Evolutionary conservation across 2,329 filamentous ascomycete species (phyloP), one percentile per base, ranked within the genome.

Genomic region (Xylariaceae sp.): DNA sequence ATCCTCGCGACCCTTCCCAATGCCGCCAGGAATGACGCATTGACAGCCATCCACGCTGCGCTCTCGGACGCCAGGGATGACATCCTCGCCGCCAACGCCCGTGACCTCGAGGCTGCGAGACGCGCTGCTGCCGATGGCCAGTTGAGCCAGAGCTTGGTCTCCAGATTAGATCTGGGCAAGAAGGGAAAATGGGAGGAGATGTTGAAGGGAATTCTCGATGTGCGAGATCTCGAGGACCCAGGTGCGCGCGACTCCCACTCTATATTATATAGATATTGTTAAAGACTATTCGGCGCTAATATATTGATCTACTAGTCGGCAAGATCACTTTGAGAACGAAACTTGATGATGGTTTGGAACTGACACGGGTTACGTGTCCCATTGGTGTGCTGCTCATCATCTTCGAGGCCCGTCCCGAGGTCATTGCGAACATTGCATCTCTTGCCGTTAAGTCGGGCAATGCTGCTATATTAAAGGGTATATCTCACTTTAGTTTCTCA

Each of bases 301-400:
- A 7, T 11, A 34, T 8, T 6, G 6, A n/a, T 34, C 15, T 51
- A 34, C 1, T 51, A 91, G 90, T 97, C 69, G 93, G 93, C 69
- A 88, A 88, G 71, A 81, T 94, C 56, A 92, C 90, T 47, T 79
- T 96, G 70, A 86, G 88, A 63, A 97, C 92, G 50, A 83, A 87
- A 59, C 82, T 99, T 9, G 94, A 97, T 73, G 89, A 97, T 67
- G 88, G 87, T 56, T 82, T 99, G 56, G 82, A 88, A 55, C 82
- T 99, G 61, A 91, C 96, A 72, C 87, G 92, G 63, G 89, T 96
- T 51, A 92, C 90, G 47, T 96, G 91, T 72, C 94, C 94, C 4
- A 97, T 99, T 67, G 94, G 94, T 61, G 92, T 97, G n/a, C 84
- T 99, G 48, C 83, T 99, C 66, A 94, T 99, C 76, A 97, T 99